Conservation (phyloP, 495 filamentous ascomycete genomes). For the Podospora pseudoanserina region DNA sequence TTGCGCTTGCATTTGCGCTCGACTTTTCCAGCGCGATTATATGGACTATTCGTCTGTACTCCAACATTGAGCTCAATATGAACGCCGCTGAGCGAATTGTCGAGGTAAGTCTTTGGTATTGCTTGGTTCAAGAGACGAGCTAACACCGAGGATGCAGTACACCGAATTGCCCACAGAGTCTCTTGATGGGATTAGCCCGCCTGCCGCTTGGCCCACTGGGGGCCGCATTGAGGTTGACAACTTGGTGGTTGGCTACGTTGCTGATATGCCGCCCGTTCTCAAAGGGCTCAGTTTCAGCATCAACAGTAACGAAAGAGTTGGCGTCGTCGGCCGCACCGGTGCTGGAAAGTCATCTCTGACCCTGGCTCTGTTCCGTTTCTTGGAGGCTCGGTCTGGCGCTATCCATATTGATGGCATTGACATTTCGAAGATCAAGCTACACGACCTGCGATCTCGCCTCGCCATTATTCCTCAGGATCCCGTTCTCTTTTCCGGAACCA, state of each 20-base stretch:
- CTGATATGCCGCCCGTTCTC: slow-evolving; percentile 69
- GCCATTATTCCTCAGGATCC: slow-evolving; percentile 81
- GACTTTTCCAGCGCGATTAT: slow-evolving; percentile 53
- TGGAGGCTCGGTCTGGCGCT: slow-evolving; percentile 66
- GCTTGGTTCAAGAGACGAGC: background rate
- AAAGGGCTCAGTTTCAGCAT: slow-evolving; percentile 71
- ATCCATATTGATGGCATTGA: slow-evolving; percentile 76
- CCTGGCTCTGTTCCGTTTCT: slow-evolving; percentile 77
- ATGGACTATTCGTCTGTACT: slow-evolving; percentile 59
- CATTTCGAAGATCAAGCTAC: slow-evolving; percentile 68
- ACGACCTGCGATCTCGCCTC: slow-evolving; percentile 67
- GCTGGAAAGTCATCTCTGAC: slow-evolving; percentile 85
- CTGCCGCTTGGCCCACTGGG: slow-evolving; percentile 76
- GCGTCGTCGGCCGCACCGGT: slow-evolving; percentile 81
- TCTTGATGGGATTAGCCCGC: slow-evolving; percentile 56
- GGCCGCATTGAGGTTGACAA: slow-evolving; percentile 70
- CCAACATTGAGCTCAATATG: slow-evolving; percentile 73
- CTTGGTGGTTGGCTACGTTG: slow-evolving; percentile 71
- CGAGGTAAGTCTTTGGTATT: slow-evolving; percentile 42
- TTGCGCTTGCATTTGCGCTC: slow-evolving; percentile 62
- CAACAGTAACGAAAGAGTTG: slow-evolving; percentile 69
- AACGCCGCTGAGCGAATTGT: slow-evolving; percentile 79
- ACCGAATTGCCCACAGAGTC: slow-evolving; percentile 66
- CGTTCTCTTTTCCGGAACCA: slow-evolving; percentile 80
- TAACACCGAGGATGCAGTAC: slow-evolving; percentile 41